Conservation (phyloP, 2,329 filamentous ascomycete species). For the Diaporthe nobilis region DNA sequence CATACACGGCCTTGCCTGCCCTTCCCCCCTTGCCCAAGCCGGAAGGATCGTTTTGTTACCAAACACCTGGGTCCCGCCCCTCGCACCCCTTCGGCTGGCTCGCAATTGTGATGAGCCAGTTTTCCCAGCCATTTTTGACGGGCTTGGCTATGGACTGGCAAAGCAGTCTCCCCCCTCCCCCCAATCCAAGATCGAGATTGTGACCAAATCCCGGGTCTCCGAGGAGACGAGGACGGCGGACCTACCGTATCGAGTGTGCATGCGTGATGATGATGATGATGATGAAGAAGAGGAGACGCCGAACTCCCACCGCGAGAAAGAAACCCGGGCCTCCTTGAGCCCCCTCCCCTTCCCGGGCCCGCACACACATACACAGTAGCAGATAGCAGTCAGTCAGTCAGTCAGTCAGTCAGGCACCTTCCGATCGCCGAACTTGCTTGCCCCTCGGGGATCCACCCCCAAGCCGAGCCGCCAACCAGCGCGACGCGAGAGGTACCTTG, state of each 20-base stretch:
- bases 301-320: not conserved
- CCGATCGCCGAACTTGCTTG: slow-evolving; percentile 4
- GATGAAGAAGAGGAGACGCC: not conserved
- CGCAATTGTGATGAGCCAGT: not conserved
- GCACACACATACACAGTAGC: not conserved
- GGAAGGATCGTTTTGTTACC: slow-evolving; percentile 12
- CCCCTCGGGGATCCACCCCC: slow-evolving; percentile 14
- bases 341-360: not conserved
- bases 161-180: not conserved
- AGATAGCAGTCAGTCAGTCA: not conserved
- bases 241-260: not conserved
- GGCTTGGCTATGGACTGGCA: slow-evolving; percentile 1
- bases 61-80: slow-evolving; percentile 19
- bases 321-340: not conserved
- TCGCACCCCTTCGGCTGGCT: not conserved
- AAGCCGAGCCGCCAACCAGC: slow-evolving; percentile 13
- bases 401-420: not conserved
- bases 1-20: not conserved
- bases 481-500: not conserved
- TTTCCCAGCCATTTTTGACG: not conserved
- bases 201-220: slow-evolving; percentile 11
- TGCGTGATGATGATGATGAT: not conserved
- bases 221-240: not conserved
- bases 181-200: slow-evolving; percentile 1
- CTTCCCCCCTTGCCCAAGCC: not conserved